phyloP scores from a whole-genome alignment of 2,329 filamentous ascomycete genomes.

The Aspergillus cejpii region DNA sequence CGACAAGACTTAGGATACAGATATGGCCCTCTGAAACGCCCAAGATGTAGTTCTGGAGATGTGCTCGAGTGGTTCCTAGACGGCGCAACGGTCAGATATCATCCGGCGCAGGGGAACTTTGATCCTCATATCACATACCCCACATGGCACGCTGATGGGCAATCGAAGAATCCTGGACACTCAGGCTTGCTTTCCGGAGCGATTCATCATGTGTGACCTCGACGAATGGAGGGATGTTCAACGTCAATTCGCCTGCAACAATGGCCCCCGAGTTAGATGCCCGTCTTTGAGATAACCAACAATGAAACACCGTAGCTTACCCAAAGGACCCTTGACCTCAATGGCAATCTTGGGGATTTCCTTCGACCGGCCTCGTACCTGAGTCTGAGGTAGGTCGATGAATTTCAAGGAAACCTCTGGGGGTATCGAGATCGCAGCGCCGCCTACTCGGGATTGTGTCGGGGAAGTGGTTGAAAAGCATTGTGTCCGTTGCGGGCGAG shows the following conservation, averaged over 20 bases:
- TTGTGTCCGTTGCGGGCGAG: constrained; percentile 37
- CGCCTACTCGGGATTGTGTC: constrained; percentile 75
- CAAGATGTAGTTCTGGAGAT: constrained; percentile 82
- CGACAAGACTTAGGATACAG: constrained; percentile 83
- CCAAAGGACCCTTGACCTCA: constrained; percentile 73
- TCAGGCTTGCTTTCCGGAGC: constrained; percentile 58
- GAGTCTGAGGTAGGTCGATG: constrained; percentile 56
- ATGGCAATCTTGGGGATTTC: constrained; percentile 59
- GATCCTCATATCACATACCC: constrained; percentile 54
- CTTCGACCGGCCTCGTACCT: constrained; percentile 54
- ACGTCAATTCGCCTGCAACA: constrained; percentile 62
- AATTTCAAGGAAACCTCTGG: constrained; percentile 69
- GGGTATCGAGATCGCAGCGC: constrained; percentile 71
- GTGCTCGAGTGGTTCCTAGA: constrained; percentile 78
- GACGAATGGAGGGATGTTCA: constrained; percentile 74
- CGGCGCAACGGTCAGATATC: constrained; percentile 16
- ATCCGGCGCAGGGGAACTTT: constrained; percentile 1
- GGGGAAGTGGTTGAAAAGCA: constrained; percentile 65
- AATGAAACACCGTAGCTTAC: constrained; percentile 35
- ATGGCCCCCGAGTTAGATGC: constrained; percentile 10
- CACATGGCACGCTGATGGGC: constrained; percentile 89
- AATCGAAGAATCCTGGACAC: constrained; percentile 59
- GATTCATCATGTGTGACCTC: constrained; percentile 61
- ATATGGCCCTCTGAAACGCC: constrained; percentile 96
- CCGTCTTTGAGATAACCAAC: not conserved